phyloP scores from a whole-genome alignment of 495 filamentous ascomycete genomes.

The Trichoderma virens region DNA sequence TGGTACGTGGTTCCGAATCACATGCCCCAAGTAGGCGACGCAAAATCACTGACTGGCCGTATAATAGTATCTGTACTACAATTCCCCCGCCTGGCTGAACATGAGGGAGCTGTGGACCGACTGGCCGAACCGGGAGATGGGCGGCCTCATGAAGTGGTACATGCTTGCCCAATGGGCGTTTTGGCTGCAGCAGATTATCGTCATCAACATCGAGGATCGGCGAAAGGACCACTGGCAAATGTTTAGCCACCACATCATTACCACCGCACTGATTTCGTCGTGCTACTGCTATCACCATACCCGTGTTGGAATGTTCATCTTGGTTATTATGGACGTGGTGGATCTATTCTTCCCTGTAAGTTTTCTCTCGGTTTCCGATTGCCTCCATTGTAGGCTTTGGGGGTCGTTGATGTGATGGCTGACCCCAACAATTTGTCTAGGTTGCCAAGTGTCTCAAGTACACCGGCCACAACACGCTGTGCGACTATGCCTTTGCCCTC shows the following conservation, averaged over 20 bases:
- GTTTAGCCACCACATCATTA: constrained; percentile 91
- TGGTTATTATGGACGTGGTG: constrained; percentile 89
- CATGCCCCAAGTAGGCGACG: background rate
- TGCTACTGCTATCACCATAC: constrained; percentile 81
- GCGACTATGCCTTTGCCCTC: constrained; percentile 77
- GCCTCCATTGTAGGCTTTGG: too few relatives aligned
- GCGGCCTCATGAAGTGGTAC: constrained; percentile 76
- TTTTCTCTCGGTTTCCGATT: constrained; percentile 14
- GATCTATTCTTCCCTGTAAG: constrained; percentile 82
- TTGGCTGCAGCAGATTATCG: constrained; percentile 88
- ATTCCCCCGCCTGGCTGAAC: constrained; percentile 72
- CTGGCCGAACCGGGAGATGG: constrained; percentile 70
- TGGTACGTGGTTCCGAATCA: constrained; percentile 50
- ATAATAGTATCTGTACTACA: constrained; percentile 67
- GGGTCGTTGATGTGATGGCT: background rate
- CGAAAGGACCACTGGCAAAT: constrained; percentile 94
- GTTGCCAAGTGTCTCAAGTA: constrained; percentile 95
- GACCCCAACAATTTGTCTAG: constrained; percentile 32
- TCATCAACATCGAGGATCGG: constrained; percentile 88
- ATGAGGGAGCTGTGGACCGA: constrained; percentile 70
- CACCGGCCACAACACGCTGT: constrained; percentile 60
- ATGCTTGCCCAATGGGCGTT: constrained; percentile 87
- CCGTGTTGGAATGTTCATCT: constrained; percentile 78
- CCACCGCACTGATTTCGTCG: constrained; percentile 65
- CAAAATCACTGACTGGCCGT: constrained; percentile 16